A percentile compares a stretch with the other conserved stretches of the same genome.
Conservation (phyloP, 2,329 filamentous ascomycete species). For the Paraconiothyrium brasiliense region DNA sequence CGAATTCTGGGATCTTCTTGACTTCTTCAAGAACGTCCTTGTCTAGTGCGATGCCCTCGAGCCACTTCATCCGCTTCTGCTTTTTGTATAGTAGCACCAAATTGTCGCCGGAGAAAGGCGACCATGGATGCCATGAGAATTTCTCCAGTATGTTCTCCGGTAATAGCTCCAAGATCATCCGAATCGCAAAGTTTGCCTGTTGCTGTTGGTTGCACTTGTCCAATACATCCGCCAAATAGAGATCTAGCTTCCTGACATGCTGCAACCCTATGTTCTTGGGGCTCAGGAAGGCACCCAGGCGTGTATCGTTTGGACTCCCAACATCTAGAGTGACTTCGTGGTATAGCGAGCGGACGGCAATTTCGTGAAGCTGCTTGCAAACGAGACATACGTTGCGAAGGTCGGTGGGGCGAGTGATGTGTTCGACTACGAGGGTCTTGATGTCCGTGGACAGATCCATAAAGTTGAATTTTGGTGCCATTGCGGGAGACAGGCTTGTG, state of each 20-base stretch:
- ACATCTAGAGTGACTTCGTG: conserved; percentile 58
- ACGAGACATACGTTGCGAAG: conserved; percentile 59
- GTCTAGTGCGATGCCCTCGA: conserved; percentile 59
- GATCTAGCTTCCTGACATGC: conserved; percentile 56
- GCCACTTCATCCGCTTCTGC: conserved; percentile 59
- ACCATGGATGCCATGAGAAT: conserved; percentile 62
- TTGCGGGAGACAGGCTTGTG: conserved; percentile 21
- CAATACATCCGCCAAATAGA: conserved; percentile 56
- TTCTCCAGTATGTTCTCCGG: conserved; percentile 60
- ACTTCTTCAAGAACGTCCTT: conserved; percentile 52
- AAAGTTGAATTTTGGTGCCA: conserved; percentile 40
- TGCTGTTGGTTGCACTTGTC: conserved; percentile 57
- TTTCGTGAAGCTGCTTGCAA: conserved; percentile 57
- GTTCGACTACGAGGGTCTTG: conserved; percentile 51
- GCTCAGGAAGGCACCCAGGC: conserved; percentile 57
- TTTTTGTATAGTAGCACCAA: conserved; percentile 58
- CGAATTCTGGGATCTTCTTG: conserved; percentile 53
- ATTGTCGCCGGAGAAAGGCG: conserved; percentile 58
- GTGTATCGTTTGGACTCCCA: conserved; percentile 55
- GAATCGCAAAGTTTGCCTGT: conserved; percentile 58
- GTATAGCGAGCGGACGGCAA: conserved; percentile 58
- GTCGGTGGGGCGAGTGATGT: conserved; percentile 57
- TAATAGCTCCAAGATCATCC: conserved; percentile 60
- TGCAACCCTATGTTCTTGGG: conserved; percentile 59
- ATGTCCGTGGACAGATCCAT: conserved; percentile 50